Percentiles rank a stretch among this genome's conserved stretches.
These are phyloP conservation scores for Kluyveromyces starmeri DNA, from an alignment of 805 yeast species.

Conservation along the genomic window DNA sequence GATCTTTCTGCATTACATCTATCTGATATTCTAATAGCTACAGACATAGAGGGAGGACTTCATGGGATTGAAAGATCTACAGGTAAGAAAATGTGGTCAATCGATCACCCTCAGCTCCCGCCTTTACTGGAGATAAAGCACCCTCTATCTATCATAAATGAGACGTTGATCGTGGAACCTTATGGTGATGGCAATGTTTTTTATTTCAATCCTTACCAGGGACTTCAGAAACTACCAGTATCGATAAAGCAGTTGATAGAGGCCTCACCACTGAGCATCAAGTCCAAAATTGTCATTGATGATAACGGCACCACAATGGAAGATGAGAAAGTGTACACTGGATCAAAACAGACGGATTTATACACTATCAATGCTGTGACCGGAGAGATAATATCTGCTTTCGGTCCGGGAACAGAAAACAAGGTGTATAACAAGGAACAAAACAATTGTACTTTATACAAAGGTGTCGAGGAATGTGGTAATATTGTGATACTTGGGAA, in stretches of 20 bases:
- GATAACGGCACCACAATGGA: conserved; percentile 28
- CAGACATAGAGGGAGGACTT: conserved; percentile 80
- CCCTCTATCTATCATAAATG: conserved; percentile 16
- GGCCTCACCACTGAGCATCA: conserved; percentile 77
- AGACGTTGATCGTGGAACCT: conserved; percentile 87
- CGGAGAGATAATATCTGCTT: conserved; percentile 65
- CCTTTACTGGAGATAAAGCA: conserved; percentile 20
- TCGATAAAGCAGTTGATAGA: conserved; percentile 67
- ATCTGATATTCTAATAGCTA: conserved; percentile 42
- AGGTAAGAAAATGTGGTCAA: conserved; percentile 71
- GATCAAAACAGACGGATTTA: conserved; percentile 66
- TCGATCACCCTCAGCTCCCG: conserved; percentile 38
- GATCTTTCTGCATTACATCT: conserved; percentile 1
- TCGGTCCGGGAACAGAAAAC: conserved; percentile 43
- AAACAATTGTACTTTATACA: conserved; percentile 10
- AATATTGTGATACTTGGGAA: conserved; percentile 54
- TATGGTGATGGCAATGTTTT: conserved; percentile 74
- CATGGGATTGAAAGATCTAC: conserved; percentile 71
- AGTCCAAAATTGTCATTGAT: conserved; percentile 37
- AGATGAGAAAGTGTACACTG: conserved; percentile 81
- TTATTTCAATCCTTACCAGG: conserved; percentile 64
- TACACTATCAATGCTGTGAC: conserved; percentile 63
- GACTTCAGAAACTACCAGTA: conserved; percentile 75
- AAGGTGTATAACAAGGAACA: conserved; percentile 14
- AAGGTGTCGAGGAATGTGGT: conserved; percentile 16